Evolutionary conservation across 768 basidiomycete genomes (phyloP), one percentile per base, ranked within the genome.

Genomic region (Phylloporus sp.): DNA sequence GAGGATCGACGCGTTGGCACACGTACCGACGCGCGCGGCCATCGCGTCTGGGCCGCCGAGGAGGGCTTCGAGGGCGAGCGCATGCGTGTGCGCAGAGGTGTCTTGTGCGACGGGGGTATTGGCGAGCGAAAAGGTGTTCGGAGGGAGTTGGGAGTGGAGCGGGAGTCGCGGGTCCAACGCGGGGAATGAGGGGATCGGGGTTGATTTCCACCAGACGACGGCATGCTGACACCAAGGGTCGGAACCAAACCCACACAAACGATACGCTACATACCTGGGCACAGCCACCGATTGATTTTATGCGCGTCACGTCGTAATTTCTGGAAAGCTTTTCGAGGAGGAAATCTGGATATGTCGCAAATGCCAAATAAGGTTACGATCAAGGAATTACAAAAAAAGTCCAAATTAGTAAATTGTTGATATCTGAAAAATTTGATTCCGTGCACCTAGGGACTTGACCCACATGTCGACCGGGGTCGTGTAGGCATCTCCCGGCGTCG

Each of bases 401-500:
- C 64, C 57, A 62, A 67, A 68, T 66, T 67, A 59, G 65, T 67
- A 52, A 52, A 56, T 44, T 28, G 49, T 64, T 62, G 65, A 62
- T 66, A 64, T 61, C 57, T 54, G 66, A 72, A 74, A 79, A 74
- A 71, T 73, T 80, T 81, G 81, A 69, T 83, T 80, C 79, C 80
- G 80, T 49, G 46, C 64, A 89, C 90, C 90, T 40, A 92, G 77
- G 14, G 76, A 85, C 63, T 87, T 89, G 44, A 90, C 81, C 89
- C 89, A 91, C 86, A 91, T 89, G 59, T 92, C 89, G 37, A 92
- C 77, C 2, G 90, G 89, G 7, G 89, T 90, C 31, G 86, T 90
- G 61, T 86, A 90, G 20, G 86, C 87, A 65, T 91, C 88, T 24
- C 86, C 87, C 5, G 86, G 84, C 0, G 86, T 87, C 35, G 86